These are phyloP conservation scores for Neoarthrinium moseri DNA, from an alignment of 2,329 filamentous ascomycete species.

Conservation along the genomic window DNA sequence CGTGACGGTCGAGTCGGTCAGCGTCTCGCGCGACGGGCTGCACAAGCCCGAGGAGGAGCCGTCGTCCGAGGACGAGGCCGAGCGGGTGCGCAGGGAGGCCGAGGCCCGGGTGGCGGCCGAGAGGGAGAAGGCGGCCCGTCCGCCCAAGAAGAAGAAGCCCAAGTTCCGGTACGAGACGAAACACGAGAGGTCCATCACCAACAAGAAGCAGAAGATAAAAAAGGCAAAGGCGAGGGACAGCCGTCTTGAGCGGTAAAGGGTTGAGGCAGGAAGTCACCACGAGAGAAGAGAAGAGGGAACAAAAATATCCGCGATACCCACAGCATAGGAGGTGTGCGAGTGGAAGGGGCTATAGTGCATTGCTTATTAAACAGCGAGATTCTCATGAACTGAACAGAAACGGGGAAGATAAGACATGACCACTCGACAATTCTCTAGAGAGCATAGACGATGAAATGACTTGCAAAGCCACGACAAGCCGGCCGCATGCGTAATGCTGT, in stretches of 20 bases:
- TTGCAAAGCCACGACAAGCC: conserved; percentile 6
- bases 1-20: conserved; percentile 88
- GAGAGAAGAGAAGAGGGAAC: too few species aligned
- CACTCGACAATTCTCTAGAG: neutral
- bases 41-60: conserved; percentile 49
- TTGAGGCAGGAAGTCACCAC: neutral
- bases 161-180: conserved; percentile 94
- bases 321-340: too few species aligned
- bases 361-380: too few species aligned
- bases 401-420: conserved; percentile 4
- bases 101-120: conserved; percentile 33
- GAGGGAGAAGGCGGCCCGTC: conserved; percentile 52
- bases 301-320: too few species aligned
- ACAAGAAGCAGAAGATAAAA: conserved; percentile 70
- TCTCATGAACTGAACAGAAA: too few species aligned
- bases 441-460: neutral
- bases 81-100: conserved; percentile 33
- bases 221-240: conserved; percentile 29
- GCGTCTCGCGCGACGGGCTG: conserved; percentile 72
- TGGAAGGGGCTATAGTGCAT: too few species aligned
- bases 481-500: conserved; percentile 7
- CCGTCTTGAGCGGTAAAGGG: neutral
- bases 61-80: conserved; percentile 33
- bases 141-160: conserved; percentile 83
- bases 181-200: conserved; percentile 72